Conservation (phyloP, 2,329 filamentous ascomycete species). For the Diplocarpon mali region DNA sequence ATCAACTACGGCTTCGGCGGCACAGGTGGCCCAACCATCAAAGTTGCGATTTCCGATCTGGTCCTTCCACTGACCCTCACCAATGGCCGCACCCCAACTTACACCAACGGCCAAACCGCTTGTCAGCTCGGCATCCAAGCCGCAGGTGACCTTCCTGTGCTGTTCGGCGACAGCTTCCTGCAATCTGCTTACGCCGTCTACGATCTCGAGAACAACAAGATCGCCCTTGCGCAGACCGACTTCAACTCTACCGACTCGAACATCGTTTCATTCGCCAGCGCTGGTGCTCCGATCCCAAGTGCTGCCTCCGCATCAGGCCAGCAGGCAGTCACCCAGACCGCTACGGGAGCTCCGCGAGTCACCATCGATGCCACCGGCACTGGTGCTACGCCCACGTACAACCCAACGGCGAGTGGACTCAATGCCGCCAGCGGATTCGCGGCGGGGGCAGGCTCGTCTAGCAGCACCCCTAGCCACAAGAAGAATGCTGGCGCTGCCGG, state of each 20-base stretch:
- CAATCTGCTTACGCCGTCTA: conserved; percentile 44
- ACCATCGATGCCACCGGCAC: conserved; percentile 10
- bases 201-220: conserved; percentile 39
- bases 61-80: conserved; percentile 27
- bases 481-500: conserved; percentile 19
- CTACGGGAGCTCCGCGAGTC: conserved; percentile 20
- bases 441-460: conserved; percentile 1
- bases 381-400: conserved; percentile 15
- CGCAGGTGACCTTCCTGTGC: conserved; percentile 20
- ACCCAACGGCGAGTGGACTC: conserved; percentile 21
- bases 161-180: conserved; percentile 43
- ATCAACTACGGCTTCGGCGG: conserved; percentile 40
- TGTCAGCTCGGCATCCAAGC: conserved; percentile 46
- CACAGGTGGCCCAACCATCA: conserved; percentile 32
- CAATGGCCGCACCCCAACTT: conserved; percentile 26
- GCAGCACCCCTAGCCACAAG: conserved; percentile 10
- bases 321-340: conserved; percentile 22
- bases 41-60: conserved; percentile 37
- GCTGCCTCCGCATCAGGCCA: conserved; percentile 18
- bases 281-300: conserved; percentile 22
- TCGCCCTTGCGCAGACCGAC: conserved; percentile 39
- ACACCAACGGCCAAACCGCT: conserved; percentile 24
- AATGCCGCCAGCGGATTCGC: conserved; percentile 23
- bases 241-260: conserved; percentile 30
- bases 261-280: conserved; percentile 23